Percentiles rank a stretch among this genome's conserved stretches.
Evolutionary conservation across 805 yeast species (phyloP).

Genomic region (Teunomyces panamensis): DNA sequence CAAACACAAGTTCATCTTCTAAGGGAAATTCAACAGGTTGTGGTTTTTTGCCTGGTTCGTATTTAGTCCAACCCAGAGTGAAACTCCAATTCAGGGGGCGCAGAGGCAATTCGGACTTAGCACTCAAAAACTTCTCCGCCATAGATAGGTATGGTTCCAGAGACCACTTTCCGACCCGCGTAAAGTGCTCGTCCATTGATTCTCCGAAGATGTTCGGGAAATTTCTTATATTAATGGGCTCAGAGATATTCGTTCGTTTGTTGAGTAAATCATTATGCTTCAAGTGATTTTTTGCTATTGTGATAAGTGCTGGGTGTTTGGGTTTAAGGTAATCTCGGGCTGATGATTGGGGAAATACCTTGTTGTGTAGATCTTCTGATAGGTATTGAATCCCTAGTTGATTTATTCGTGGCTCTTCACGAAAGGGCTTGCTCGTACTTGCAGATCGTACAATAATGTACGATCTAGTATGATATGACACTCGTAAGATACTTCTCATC

Average conservation of each 20-base stretch:
- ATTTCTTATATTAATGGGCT: slow-evolving; percentile 54
- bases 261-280: slow-evolving; percentile 66
- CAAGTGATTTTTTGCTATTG: slow-evolving; percentile 61
- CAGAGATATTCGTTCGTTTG: slow-evolving; percentile 59
- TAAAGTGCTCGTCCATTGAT: slow-evolving; percentile 83
- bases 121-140: slow-evolving; percentile 42
- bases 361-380: slow-evolving; percentile 54
- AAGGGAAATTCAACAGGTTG: slow-evolving; percentile 61
- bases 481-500: neutral
- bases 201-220: slow-evolving; percentile 76
- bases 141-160: slow-evolving; percentile 58
- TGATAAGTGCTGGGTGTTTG: slow-evolving; percentile 28
- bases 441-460: neutral
- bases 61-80: slow-evolving; percentile 79
- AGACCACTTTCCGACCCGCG: slow-evolving; percentile 58
- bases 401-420: slow-evolving; percentile 51
- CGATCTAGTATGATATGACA: neutral
- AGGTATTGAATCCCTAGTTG: slow-evolving; percentile 81
- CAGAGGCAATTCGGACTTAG: slow-evolving; percentile 26
- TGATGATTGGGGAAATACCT: slow-evolving; percentile 51
- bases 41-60: slow-evolving; percentile 55
- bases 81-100: slow-evolving; percentile 51
- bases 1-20: slow-evolving; percentile 77
- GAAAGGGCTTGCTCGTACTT: neutral
- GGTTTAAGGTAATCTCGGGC: slow-evolving; percentile 26